Conservation (phyloP, 495 filamentous ascomycete genomes). For the Neurospora terricola region DNA sequence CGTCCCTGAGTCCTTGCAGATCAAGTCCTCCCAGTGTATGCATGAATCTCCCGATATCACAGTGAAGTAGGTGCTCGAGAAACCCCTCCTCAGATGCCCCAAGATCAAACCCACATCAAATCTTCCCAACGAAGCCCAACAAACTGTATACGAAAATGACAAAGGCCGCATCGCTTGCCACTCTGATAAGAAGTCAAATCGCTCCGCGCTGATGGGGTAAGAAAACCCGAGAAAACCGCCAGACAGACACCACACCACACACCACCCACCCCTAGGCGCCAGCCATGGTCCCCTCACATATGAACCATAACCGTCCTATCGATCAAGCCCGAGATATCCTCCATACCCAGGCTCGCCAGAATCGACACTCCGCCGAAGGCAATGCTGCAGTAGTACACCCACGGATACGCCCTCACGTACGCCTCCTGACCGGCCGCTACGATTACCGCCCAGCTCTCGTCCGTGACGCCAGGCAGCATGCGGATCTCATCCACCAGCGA, state of each 20-base stretch:
- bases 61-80: neutral
- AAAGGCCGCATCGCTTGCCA: neutral
- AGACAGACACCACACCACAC: neutral
- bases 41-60: neutral
- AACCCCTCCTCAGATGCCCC: neutral
- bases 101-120: neutral
- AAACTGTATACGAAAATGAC: neutral
- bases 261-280: neutral
- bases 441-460: conserved; percentile 44
- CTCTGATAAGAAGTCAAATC: neutral
- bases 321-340: conserved; percentile 56
- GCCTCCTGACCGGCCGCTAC: conserved; percentile 53
- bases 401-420: conserved; percentile 54
- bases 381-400: conserved; percentile 58
- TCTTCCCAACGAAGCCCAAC: neutral
- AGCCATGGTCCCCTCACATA: conserved; percentile 29
- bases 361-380: conserved; percentile 57
- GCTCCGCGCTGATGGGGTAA: neutral
- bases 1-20: neutral
- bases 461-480: conserved; percentile 48
- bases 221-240: neutral
- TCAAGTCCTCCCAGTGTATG: neutral
- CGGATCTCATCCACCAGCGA: conserved; percentile 44
- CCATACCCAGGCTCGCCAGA: conserved; percentile 51
- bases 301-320: conserved; percentile 60